Base-by-base conservation (phyloP, 2,329 filamentous ascomycete species). In the Epicoccum nigrum region DNA sequence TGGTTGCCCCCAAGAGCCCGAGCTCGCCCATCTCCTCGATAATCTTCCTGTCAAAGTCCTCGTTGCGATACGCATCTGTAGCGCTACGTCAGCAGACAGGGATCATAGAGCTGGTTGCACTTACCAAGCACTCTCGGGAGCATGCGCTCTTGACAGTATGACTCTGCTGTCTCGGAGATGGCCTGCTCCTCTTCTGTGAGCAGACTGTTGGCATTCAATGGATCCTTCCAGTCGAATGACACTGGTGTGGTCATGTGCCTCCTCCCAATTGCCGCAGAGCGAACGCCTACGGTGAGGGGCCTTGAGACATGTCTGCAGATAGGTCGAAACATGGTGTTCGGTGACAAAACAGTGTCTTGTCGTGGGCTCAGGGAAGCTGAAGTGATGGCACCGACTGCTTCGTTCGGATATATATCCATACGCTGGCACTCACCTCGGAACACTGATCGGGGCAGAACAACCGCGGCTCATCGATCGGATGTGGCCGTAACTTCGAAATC, bases 81-180 rank as follows among this genome's bases (percentile, higher is more conserved):
- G 25, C 21, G 33, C 11, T 50, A 28, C 43, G 45, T 61, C 43
- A 61, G 51, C 45, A 30, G 30, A 21, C 27, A 37, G 19, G 19
- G 4, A 6, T 58, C 35, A 30, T 13, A 7, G 31, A 8, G 27
- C 32, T 25, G 1, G 12, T 20, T n/a, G 39, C 28, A 58, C 32
- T 39, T 81, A 96, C 92, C 87, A 53, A 97, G 81, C 42, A 99
- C 88, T 58, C 93, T 82, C 42, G 94, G 94, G 33, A 89, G 79
- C 77, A 99, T 81, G 54, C 85, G 84, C 72, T 97, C 92, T 74
- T 97, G 93, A 71, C 92, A 97, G 70, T 97, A 99, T 55, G 90
- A 84, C 74, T 96, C 89, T 27, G 93, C 93, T 5, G 91, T 96
- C 65, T 97, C 91, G 33, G 88, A 82, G 60, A 99, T 93, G 12